Evolutionary conservation across 1,284 basidiomycete species (phyloP).

Genomic region (Phaffia rhodozyma): DNA sequence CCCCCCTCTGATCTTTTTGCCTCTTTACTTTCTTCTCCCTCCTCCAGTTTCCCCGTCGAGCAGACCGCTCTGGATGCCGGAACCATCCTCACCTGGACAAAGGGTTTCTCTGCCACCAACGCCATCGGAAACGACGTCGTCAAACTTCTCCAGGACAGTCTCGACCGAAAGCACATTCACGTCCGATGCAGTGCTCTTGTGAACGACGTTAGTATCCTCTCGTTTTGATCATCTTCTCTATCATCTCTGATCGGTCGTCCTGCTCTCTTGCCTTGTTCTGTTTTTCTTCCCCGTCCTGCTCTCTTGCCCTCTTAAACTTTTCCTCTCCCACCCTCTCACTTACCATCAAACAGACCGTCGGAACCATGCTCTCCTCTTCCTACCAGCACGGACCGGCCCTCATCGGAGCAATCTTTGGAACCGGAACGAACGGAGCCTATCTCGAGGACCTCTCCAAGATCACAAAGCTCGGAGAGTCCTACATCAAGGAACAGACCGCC

Average conservation of each 20-base stretch:
- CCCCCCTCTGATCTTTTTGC: background rate
- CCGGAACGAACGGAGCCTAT: slow-evolving; percentile 96
- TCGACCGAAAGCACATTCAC: slow-evolving; percentile 85
- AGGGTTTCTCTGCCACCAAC: slow-evolving; percentile 82
- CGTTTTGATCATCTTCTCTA: background rate
- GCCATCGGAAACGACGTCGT: slow-evolving; percentile 89
- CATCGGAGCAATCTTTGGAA: slow-evolving; percentile 85
- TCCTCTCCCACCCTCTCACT: background rate
- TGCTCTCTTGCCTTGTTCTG: background rate
- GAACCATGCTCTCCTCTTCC: slow-evolving; percentile 79
- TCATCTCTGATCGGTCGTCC: background rate
- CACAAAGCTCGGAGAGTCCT: slow-evolving; percentile 58
- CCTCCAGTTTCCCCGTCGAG: slow-evolving; percentile 74
- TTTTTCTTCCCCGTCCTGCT: background rate
- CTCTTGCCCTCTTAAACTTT: background rate
- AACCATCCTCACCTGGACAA: slow-evolving; percentile 91
- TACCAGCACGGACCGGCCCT: slow-evolving; percentile 83
- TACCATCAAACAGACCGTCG: slow-evolving; percentile 58
- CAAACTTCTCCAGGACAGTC: slow-evolving; percentile 78
- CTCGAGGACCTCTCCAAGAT: slow-evolving; percentile 77
- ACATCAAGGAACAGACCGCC: slow-evolving; percentile 35
- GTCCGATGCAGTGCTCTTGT: slow-evolving; percentile 89
- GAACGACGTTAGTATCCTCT: slow-evolving; percentile 62
- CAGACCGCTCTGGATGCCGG: slow-evolving; percentile 86
- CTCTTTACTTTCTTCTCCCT: background rate